Evolutionary conservation across 179 eudicot species (phyloP).

Genomic region (Spinacia oleracea): DNA sequence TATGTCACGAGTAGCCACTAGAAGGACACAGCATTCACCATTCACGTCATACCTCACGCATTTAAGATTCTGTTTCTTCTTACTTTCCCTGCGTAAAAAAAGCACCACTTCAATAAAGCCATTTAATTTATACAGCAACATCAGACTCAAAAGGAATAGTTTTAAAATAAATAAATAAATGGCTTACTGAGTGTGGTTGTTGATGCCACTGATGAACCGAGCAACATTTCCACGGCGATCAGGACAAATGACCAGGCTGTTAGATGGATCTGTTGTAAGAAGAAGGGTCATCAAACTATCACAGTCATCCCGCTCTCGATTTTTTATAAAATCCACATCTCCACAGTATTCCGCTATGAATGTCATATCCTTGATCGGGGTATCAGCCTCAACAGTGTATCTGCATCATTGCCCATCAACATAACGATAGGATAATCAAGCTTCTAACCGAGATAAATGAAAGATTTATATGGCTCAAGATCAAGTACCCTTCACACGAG

Average conservation of each 20-base stretch:
- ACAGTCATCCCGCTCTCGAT: constrained; percentile 75
- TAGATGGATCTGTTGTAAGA: constrained; percentile 53
- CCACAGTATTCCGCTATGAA: constrained; percentile 72
- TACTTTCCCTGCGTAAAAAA: constrained; percentile 59
- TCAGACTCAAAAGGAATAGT: not conserved
- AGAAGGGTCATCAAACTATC: constrained; percentile 96
- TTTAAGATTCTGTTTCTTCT: constrained; percentile 75
- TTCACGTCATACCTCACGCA: constrained; percentile 79
- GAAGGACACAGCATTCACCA: constrained; percentile 74
- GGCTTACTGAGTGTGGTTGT: constrained; percentile 78
- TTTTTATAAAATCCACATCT: constrained; percentile 83
- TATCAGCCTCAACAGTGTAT: constrained; percentile 80
- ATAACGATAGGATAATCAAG: not conserved
- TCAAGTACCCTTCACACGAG: constrained; percentile 67
- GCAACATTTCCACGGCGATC: constrained; percentile 86
- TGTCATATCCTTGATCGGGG: constrained; percentile 80
- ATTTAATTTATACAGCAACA: not conserved
- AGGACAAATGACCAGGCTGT: constrained; percentile 81
- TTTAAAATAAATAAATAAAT: constrained; percentile 2
- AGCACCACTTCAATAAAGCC: not conserved
- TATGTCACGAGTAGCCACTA: constrained; percentile 87
- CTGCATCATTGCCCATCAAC: constrained; percentile 57
- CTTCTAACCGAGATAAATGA: not conserved
- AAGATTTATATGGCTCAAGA: not conserved
- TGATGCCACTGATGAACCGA: constrained; percentile 86